Conservation (phyloP, 257 asterid species). For the Sherardia arvensis region DNA sequence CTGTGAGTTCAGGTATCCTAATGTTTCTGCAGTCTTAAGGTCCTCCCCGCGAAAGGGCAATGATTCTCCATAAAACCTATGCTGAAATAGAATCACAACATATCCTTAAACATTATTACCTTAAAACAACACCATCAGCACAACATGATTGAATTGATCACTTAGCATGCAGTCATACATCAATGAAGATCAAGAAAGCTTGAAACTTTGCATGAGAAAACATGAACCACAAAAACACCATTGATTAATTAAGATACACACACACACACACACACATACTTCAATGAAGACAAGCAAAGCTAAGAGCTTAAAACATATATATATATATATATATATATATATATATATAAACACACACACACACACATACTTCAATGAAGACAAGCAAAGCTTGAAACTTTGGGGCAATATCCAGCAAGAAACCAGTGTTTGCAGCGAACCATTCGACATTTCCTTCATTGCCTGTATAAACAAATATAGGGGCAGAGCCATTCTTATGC, state of each 20-base stretch:
- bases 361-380: slow-evolving; percentile 67
- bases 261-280: no score
- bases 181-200: no score
- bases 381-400: slow-evolving; percentile 54
- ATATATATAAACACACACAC: no score
- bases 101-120: background rate
- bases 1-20: slow-evolving; percentile 67
- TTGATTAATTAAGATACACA: no score
- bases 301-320: no score
- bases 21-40: slow-evolving; percentile 42
- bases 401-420: slow-evolving; percentile 68
- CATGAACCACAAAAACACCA: background rate
- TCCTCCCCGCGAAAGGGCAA: slow-evolving; percentile 58
- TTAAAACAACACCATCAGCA: background rate
- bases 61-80: slow-evolving; percentile 73
- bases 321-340: no score
- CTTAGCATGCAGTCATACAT: no score
- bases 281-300: no score
- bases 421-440: slow-evolving; percentile 78
- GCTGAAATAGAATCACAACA: slow-evolving; percentile 32
- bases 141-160: no score
- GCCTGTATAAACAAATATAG: slow-evolving; percentile 69
- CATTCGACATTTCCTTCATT: slow-evolving; percentile 80
- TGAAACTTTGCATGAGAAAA: background rate
- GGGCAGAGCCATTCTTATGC: slow-evolving; percentile 37